Conservation (phyloP, 75 land plant species). For the Ceratopteris richardii region DNA sequence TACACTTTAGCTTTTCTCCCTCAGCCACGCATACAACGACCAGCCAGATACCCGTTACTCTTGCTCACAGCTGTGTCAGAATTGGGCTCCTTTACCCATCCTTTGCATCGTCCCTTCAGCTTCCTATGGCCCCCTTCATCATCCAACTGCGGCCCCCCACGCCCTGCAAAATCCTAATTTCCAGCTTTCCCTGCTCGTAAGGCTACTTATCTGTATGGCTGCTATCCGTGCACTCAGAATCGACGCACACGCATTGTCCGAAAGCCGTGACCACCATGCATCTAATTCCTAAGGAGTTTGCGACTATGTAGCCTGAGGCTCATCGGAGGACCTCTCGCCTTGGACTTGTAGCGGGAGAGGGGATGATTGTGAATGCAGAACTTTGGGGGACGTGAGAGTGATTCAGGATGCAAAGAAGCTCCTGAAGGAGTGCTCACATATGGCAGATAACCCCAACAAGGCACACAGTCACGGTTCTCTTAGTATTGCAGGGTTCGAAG, state of each 20-base stretch:
- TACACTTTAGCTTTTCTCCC: no score
- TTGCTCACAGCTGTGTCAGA: background rate
- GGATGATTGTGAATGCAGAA: no score
- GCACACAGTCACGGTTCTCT: background rate
- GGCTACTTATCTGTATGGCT: background rate
- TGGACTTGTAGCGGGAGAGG: no score
- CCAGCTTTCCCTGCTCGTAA: background rate
- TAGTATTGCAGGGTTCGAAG: background rate
- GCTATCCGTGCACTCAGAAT: background rate
- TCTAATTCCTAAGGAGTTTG: background rate
- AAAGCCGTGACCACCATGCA: slow-evolving; percentile 1
- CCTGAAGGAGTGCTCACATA: background rate
- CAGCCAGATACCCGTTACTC: background rate
- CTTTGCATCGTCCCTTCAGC: background rate
- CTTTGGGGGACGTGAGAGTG: no score
- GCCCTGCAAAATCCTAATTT: background rate
- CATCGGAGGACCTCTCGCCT: no score
- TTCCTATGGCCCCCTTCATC: slow-evolving; percentile 2
- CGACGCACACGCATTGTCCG: no score
- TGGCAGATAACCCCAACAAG: background rate
- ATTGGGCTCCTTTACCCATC: background rate
- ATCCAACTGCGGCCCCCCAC: background rate
- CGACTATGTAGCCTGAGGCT: no score
- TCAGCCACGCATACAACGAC: background rate
- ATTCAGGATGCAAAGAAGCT: no score